Evolutionary conservation across 2,329 filamentous ascomycete species (phyloP), one percentile per base, ranked within the genome.

Genomic region (Parascedosporium putredinis): DNA sequence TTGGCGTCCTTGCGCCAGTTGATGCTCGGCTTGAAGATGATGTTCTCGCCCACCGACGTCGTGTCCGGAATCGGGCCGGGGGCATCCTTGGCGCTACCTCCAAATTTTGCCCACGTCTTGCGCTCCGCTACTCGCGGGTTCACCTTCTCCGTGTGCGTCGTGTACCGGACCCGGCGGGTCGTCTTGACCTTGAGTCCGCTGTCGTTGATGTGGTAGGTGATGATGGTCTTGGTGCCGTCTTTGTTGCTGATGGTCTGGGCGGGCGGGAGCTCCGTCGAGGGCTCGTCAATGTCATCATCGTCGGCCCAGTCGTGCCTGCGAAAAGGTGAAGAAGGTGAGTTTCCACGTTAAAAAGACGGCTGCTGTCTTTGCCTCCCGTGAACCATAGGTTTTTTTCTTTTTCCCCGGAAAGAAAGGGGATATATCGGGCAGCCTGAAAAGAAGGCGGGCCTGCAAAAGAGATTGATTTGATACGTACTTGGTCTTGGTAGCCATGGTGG

Each of bases 41-140:
- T 97, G 76, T 98, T 98, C 75, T 98, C 93, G 62, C 88, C 93
- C 38, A 97, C 85, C 36, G 83, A 88, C 50, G 91, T 96, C 52
- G 91, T 97, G 68, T 95, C 89, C 58, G 81, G 75, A 55, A 88
- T 86, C 44, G 93, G 93, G 29, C 93, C 93, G 2, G 79, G 65
- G 53, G 81, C 71, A 69, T 96, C 89, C 69, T 88, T 91, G 66
- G 86, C 88, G 63, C 91, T 90, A 52, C 82, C 73, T 38, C 93
- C 93, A 66, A 98, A 97, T 74, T 98, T 98, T 61, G 76, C 58
- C 91, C 91, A 97, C 62, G 79, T 78, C 72, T 93, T 88, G 65
- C 93, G 88, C 74, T 95, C 90, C 55, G 93, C 93, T 52, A 98
- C 91, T 62, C 88, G 87, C 50, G 93, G 93, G 78, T 97, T 97